These are phyloP conservation scores for Inosperma sp. DNA, from an alignment of 768 basidiomycete genomes.

Conservation along the genomic window DNA sequence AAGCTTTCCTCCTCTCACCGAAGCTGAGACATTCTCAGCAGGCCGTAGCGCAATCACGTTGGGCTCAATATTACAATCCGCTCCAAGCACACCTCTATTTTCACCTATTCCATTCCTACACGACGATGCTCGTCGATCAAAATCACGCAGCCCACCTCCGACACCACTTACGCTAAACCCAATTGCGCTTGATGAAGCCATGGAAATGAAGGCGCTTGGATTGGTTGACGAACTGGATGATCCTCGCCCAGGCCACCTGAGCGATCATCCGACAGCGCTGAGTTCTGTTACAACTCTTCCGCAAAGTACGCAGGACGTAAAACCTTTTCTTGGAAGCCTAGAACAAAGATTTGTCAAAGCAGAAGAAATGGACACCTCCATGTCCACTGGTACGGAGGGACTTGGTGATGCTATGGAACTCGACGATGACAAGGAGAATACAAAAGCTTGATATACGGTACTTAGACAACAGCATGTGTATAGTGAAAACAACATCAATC, in stretches of 20 bases:
- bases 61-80: conserved; percentile 46
- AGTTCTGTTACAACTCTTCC: conserved; percentile 52
- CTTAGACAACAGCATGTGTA: conserved; percentile 15
- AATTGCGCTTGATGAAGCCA: conserved; percentile 32
- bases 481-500: not conserved
- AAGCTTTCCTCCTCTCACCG: conserved; percentile 55
- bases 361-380: conserved; percentile 23
- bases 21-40: conserved; percentile 34
- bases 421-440: conserved; percentile 56
- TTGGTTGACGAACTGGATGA: conserved; percentile 85
- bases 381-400: conserved; percentile 17
- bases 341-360: conserved; percentile 62
- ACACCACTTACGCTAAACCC: conserved; percentile 58
- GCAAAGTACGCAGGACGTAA: conserved; percentile 20
- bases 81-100: conserved; percentile 76
- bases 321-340: conserved; percentile 52
- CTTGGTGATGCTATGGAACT: conserved; percentile 40
- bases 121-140: conserved; percentile 74
- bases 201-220: conserved; percentile 55
- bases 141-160: conserved; percentile 74
- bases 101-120: conserved; percentile 87
- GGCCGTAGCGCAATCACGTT: conserved; percentile 41
- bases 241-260: conserved; percentile 79
- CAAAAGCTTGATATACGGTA: conserved; percentile 24
- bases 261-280: conserved; percentile 70